These are phyloP conservation scores for Fusarium praegraminearum DNA, from an alignment of 2,329 filamentous ascomycete species.

Conservation along the genomic window DNA sequence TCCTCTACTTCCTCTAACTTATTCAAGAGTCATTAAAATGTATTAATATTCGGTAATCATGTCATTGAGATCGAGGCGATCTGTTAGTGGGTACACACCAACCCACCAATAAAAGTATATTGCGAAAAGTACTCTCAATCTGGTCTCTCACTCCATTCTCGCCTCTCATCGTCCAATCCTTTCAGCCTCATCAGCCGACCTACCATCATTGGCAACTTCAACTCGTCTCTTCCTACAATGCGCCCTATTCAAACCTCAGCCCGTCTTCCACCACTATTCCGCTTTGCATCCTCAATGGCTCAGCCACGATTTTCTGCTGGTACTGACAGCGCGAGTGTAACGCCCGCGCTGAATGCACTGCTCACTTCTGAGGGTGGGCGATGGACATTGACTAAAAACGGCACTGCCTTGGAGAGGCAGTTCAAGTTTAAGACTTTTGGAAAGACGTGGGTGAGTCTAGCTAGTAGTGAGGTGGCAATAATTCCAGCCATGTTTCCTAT, in stretches of 20 bases:
- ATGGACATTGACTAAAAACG: constrained; percentile 65
- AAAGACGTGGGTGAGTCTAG: constrained; percentile 70
- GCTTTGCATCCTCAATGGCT: constrained; percentile 43
- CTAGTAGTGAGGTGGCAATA: neutral
- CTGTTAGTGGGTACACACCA: constrained; percentile 24
- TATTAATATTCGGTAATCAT: neutral
- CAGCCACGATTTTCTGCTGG: constrained; percentile 59
- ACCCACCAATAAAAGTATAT: neutral
- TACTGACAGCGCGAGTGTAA: constrained; percentile 56
- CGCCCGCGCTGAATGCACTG: constrained; percentile 54
- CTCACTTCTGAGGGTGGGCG: constrained; percentile 55
- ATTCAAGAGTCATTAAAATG: neutral
- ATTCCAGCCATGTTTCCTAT: neutral
- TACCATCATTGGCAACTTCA: constrained; percentile 10
- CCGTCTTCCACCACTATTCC: constrained; percentile 24
- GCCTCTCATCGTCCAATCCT: constrained; percentile 27
- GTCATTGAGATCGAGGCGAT: neutral
- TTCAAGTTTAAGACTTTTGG: constrained; percentile 75
- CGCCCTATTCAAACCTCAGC: constrained; percentile 11
- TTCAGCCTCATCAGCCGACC: constrained; percentile 16
- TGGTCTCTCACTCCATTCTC: constrained; percentile 21
- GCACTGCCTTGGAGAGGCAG: constrained; percentile 68
- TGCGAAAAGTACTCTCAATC: constrained; percentile 26
- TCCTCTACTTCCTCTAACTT: neutral
- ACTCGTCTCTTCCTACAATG: constrained; percentile 26